These are phyloP conservation scores for Cordyceps cicadae DNA, from an alignment of 2,329 filamentous ascomycete genomes.

Conservation along the genomic window DNA sequence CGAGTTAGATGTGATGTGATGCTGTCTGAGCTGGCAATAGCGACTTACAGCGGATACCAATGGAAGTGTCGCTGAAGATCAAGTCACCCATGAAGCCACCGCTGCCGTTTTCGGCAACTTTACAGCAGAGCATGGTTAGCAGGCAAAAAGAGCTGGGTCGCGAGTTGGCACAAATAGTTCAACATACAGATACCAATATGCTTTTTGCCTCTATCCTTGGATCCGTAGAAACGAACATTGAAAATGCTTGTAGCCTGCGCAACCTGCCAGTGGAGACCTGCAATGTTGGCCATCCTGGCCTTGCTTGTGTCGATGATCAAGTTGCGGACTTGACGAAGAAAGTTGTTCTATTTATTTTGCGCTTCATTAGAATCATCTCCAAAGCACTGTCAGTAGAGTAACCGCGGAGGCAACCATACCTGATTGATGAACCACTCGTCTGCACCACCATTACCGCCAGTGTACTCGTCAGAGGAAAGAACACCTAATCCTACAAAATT, in stretches of 20 bases:
- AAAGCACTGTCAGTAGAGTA: not conserved
- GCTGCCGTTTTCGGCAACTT: constrained; percentile 24
- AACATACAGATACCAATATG: constrained; percentile 15
- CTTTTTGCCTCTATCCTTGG: constrained; percentile 15
- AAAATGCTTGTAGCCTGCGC: constrained; percentile 46
- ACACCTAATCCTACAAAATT: constrained; percentile 46
- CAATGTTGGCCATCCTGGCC: constrained; percentile 37
- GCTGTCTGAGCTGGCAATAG: not conserved
- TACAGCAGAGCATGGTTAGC: not conserved
- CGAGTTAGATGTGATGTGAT: not conserved
- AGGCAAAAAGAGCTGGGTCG: too few species aligned
- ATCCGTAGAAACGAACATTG: constrained; percentile 42
- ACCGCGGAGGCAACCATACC: not conserved
- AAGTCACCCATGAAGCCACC: constrained; percentile 47
- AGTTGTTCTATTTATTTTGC: constrained; percentile 39
- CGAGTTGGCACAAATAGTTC: not conserved
- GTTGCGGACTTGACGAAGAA: constrained; percentile 58
- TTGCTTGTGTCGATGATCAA: constrained; percentile 32
- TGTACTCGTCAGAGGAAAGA: constrained; percentile 39
- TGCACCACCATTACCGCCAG: constrained; percentile 10
- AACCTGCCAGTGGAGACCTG: constrained; percentile 54
- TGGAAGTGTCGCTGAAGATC: constrained; percentile 49
- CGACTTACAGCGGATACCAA: constrained; percentile 27
- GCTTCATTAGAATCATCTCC: not conserved
- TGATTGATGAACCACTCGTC: constrained; percentile 25